A percentile compares a stretch with the other conserved stretches of the same genome.
These are phyloP conservation scores for Cucurbita ficifolia DNA, from an alignment of 306 rosid genomes.

Conservation along the genomic window DNA sequence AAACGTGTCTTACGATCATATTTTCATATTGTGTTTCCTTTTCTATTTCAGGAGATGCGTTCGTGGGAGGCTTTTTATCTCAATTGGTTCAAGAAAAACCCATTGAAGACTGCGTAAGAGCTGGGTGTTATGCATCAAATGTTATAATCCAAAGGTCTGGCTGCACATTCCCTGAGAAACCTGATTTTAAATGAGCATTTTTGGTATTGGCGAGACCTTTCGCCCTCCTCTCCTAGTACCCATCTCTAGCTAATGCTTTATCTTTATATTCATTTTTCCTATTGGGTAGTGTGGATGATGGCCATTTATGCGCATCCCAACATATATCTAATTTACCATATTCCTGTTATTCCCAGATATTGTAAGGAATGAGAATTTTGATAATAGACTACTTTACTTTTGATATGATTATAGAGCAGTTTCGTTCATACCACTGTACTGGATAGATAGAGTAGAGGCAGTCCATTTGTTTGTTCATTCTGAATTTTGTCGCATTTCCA, in stretches of 20 bases:
- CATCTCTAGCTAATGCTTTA: no score
- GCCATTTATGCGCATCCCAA: neutral
- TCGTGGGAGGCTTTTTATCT: slow-evolving; percentile 93
- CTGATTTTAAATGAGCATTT: slow-evolving; percentile 37
- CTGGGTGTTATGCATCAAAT: slow-evolving; percentile 73
- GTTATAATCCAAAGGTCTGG: slow-evolving; percentile 89
- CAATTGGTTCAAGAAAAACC: slow-evolving; percentile 68
- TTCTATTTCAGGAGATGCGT: slow-evolving; percentile 56
- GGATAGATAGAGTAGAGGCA: neutral
- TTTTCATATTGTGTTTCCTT: neutral
- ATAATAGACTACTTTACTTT: neutral
- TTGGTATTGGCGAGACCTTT: neutral
- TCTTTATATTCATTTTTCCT: neutral
- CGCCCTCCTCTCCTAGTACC: neutral
- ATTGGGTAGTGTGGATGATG: neutral
- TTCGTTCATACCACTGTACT: neutral
- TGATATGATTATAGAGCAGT: neutral
- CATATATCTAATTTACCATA: neutral
- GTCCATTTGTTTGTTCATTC: neutral
- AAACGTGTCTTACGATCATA: neutral
- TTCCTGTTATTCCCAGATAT: neutral
- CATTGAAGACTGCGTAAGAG: slow-evolving; percentile 58
- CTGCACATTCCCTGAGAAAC: slow-evolving; percentile 95
- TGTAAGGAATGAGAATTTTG: neutral
- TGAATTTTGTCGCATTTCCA: neutral